Base-by-base conservation (phyloP, 805 yeast genomes). In the Yamadazyma olivae region DNA sequence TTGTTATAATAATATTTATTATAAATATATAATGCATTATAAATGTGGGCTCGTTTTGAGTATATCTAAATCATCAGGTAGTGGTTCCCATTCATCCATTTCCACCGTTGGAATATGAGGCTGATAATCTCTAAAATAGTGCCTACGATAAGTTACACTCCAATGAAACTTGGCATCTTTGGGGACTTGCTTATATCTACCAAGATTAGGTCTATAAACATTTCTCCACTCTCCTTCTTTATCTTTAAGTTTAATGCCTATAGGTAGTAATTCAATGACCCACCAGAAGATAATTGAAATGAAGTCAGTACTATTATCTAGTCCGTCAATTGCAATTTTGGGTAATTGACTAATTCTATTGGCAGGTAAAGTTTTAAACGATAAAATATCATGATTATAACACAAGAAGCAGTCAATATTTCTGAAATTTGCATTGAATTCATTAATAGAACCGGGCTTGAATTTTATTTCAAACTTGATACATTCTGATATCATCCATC, bases 401-500 rank as follows among this genome's bases (percentile, higher is more conserved):
- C 81, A 63, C n/a, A 75, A 50, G 4, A 75, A 43, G 25, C 77
- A 64, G 21, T 60, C 64, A 8, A 56, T 31, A 0, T 70, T 52
- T 0, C 77, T 62, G 38, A 67, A 65, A 20, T 61, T 58, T 3
- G 38, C 35, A 5, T 68, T 53, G 47, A 75, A 75, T 26, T 63
- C 66, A 20, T 53, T 53, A 1, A 79, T 40, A 6, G 70, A 49
- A 1, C 60, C 62, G 8, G 46, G 51, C 34, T 70, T 67, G 47
- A 79, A 77, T 9, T 34, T 23, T 3, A 79, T 70, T 0, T 83
- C 84, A 45, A 61, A 58, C 33, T 63, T 65, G 6, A 72, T 48
- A 0, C 83, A 77, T 49, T 75, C 77, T 4, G 71, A 57, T 9
- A 81, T 39, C 53, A 81, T 75, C 87, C 87, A 81, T 41, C 81